Percentiles rank a stretch among this genome's conserved stretches.
phyloP scores from a whole-genome alignment of 1,284 basidiomycete genomes.

The Laetiporus sulphureus region DNA sequence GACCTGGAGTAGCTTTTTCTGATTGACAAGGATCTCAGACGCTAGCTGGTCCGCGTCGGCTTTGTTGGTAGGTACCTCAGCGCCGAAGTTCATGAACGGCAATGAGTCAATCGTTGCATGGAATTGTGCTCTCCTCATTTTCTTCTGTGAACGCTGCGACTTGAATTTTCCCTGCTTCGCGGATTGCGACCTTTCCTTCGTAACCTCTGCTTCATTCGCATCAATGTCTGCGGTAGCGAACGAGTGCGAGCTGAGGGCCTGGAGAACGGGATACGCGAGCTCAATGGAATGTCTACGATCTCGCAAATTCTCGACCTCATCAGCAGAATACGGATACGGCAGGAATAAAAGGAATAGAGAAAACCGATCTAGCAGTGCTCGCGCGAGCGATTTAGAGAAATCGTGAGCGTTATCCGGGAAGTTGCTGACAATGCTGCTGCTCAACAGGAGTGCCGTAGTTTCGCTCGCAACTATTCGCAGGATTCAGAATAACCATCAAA shows the following conservation, averaged over 20 bases:
- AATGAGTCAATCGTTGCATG: background rate
- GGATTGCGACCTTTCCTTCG: background rate
- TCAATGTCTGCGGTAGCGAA: background rate
- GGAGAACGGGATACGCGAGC: constrained; percentile 7
- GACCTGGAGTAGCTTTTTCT: background rate
- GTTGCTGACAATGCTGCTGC: constrained; percentile 1
- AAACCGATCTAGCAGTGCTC: constrained; percentile 28
- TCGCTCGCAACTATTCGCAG: no score
- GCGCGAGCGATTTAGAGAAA: constrained; percentile 12
- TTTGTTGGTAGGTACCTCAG: background rate
- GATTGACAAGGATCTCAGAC: background rate
- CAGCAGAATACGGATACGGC: constrained; percentile 2
- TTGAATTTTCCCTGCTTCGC: background rate
- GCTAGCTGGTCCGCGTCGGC: background rate
- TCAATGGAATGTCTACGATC: constrained; percentile 8
- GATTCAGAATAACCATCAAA: no score
- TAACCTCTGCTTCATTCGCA: background rate
- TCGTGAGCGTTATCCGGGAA: constrained; percentile 5
- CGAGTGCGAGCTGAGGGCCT: background rate
- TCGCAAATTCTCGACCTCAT: constrained; percentile 1
- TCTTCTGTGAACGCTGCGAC: background rate
- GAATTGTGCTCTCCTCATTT: background rate
- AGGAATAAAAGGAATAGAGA: constrained; percentile 11
- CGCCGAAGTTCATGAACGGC: background rate
- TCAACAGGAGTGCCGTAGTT: no score